These are phyloP conservation scores for Metahyphopichia silvanorum DNA, from an alignment of 805 yeast species.

Conservation along the genomic window DNA sequence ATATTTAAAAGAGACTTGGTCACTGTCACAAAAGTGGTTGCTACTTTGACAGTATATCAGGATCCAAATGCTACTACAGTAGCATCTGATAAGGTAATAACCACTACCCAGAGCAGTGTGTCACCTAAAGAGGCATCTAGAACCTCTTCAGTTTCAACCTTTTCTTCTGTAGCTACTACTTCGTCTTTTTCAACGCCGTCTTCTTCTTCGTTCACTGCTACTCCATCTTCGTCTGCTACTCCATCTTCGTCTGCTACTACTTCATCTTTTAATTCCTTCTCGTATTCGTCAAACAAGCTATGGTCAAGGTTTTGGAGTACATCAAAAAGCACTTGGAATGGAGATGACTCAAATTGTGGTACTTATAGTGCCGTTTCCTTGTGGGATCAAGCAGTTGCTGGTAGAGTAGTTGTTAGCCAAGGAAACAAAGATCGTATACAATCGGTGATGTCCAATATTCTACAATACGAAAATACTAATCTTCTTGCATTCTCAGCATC, in stretches of 20 bases:
- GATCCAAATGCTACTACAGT: no score
- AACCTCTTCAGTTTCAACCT: not conserved
- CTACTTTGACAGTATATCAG: no score
- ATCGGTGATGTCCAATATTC: constrained; percentile 9
- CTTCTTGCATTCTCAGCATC: constrained; percentile 18
- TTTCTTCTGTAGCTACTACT: not conserved
- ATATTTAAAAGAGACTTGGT: not conserved
- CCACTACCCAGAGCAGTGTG: no score
- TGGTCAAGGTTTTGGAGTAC: constrained; percentile 22
- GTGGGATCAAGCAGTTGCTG: constrained; percentile 26
- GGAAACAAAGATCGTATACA: constrained; percentile 10
- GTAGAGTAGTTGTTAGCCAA: constrained; percentile 14
- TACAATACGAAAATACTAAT: constrained; percentile 13
- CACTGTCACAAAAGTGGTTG: not conserved
- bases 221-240: not conserved
- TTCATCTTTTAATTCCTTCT: not conserved
- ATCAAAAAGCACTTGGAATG: constrained; percentile 10
- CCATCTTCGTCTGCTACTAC: not conserved
- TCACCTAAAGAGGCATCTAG: no score
- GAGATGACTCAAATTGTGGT: constrained; percentile 16
- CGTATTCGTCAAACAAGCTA: constrained; percentile 7
- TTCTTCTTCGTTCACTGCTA: not conserved
- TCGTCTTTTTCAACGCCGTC: not conserved
- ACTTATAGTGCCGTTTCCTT: constrained; percentile 14
- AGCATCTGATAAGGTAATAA: no score